Conservation (phyloP, 2,329 filamentous ascomycete species). For the Tolypocladium cylindrosporum region DNA sequence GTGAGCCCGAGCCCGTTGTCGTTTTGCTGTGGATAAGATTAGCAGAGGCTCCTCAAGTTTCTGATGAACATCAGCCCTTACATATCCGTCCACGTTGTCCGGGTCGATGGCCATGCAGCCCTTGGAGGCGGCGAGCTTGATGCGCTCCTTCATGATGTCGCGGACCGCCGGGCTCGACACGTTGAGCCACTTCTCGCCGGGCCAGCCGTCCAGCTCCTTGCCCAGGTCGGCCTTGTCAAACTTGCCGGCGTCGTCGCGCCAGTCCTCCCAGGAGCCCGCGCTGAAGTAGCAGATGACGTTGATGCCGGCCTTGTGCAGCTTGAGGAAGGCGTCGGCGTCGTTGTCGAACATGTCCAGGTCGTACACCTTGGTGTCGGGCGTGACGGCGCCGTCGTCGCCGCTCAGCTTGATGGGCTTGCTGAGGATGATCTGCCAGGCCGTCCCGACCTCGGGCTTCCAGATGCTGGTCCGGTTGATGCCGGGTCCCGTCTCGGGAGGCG, state of each 20-base stretch:
- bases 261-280: slow-evolving; percentile 58
- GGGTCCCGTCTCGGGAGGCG: slow-evolving; percentile 3
- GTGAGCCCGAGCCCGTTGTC: slow-evolving; percentile 53
- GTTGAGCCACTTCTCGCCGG: slow-evolving; percentile 57
- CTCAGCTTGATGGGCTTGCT: slow-evolving; percentile 28
- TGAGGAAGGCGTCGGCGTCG: slow-evolving; percentile 29
- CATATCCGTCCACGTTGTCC: slow-evolving; percentile 60
- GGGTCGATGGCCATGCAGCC: slow-evolving; percentile 62
- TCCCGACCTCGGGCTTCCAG: slow-evolving; percentile 44
- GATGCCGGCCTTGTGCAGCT: slow-evolving; percentile 45
- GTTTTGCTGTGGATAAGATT: slow-evolving; percentile 31
- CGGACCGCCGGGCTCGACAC: slow-evolving; percentile 48
- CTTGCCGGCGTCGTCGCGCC: slow-evolving; percentile 44
- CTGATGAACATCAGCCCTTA: slow-evolving; percentile 8
- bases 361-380: slow-evolving; percentile 39
- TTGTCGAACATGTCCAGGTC: slow-evolving; percentile 48
- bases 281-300: slow-evolving; percentile 70
- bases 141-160: slow-evolving; percentile 50
- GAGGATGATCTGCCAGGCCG: slow-evolving; percentile 55
- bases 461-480: slow-evolving; percentile 15
- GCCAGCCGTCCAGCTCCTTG: slow-evolving; percentile 50
- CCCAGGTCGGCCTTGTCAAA: slow-evolving; percentile 50
- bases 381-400: slow-evolving; percentile 23
- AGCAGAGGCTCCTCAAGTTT: neutral
- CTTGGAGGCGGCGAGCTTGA: slow-evolving; percentile 48